These are phyloP conservation scores for Fusarium sp. DNA, from an alignment of 2,329 filamentous ascomycete genomes.

Conservation along the genomic window DNA sequence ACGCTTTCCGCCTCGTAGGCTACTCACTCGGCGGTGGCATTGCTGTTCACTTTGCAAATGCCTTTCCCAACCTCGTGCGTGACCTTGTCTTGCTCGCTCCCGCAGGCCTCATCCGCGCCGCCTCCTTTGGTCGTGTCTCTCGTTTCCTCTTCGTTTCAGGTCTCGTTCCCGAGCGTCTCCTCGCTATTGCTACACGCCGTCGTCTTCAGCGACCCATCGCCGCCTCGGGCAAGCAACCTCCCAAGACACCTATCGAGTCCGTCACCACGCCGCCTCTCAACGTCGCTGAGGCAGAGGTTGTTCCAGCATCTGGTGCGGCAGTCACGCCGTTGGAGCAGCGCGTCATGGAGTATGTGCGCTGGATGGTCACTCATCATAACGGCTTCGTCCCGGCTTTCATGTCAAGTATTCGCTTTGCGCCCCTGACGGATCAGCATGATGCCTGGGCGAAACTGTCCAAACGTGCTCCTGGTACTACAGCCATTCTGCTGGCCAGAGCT, in stretches of 20 bases:
- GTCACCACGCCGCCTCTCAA: slow-evolving; percentile 49
- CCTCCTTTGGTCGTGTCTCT: slow-evolving; percentile 66
- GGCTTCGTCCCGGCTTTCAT: slow-evolving; percentile 75
- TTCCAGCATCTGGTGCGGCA: slow-evolving; percentile 48
- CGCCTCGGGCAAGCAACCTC: slow-evolving; percentile 46
- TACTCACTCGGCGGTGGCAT: slow-evolving; percentile 90
- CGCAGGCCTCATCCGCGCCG: slow-evolving; percentile 77
- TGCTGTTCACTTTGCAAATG: slow-evolving; percentile 79
- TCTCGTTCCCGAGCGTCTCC: slow-evolving; percentile 67
- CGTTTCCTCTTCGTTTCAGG: slow-evolving; percentile 70
- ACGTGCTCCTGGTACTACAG: slow-evolving; percentile 61
- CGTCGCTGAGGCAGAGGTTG: slow-evolving; percentile 61
- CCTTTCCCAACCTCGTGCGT: slow-evolving; percentile 79
- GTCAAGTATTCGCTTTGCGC: slow-evolving; percentile 69
- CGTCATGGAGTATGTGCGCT: slow-evolving; percentile 68
- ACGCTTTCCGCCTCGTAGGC: slow-evolving; percentile 77
- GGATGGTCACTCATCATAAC: slow-evolving; percentile 70
- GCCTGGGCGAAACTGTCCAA: slow-evolving; percentile 65
- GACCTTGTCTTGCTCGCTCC: slow-evolving; percentile 85
- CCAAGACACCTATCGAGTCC: slow-evolving; percentile 47
- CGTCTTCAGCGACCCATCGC: slow-evolving; percentile 68
- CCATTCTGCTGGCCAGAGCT: slow-evolving; percentile 65
- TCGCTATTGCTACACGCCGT: slow-evolving; percentile 63
- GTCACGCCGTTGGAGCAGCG: slow-evolving; percentile 61
- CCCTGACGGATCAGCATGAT: slow-evolving; percentile 67